phyloP scores from a whole-genome alignment of 1,284 basidiomycete genomes.

The Ustilago xerochloae region DNA sequence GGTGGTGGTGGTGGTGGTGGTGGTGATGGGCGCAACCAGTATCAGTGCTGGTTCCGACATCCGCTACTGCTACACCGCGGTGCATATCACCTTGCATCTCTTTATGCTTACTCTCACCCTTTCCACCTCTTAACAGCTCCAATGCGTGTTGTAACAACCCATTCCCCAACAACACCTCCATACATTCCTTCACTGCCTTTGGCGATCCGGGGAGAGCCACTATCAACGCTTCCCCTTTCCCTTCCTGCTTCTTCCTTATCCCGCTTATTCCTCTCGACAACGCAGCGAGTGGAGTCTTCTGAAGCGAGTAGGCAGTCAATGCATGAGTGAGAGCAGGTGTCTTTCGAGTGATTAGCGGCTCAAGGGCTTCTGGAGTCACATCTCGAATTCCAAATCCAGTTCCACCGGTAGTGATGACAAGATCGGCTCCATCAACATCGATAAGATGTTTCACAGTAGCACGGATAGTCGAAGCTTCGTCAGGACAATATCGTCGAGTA shows the following conservation, averaged over 20 bases:
- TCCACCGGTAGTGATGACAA: slow-evolving; percentile 79
- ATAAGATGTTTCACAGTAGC: slow-evolving; percentile 3
- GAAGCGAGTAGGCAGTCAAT: slow-evolving; percentile 76
- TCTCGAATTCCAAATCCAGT: slow-evolving; percentile 85
- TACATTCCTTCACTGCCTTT: slow-evolving; percentile 83
- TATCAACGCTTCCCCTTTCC: slow-evolving; percentile 73
- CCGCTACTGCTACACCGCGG: slow-evolving; percentile 1
- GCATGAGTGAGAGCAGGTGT: slow-evolving; percentile 84
- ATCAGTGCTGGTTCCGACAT: slow-evolving; percentile 17
- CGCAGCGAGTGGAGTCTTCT: slow-evolving; percentile 81
- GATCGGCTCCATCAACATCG: slow-evolving; percentile 18
- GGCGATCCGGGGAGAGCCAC: slow-evolving; percentile 84
- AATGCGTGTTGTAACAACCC: slow-evolving; percentile 77
- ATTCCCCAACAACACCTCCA: slow-evolving; percentile 74
- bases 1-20: slow-evolving; percentile 49
- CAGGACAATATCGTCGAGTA: slow-evolving; percentile 22
- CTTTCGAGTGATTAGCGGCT: slow-evolving; percentile 77
- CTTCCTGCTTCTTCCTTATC: slow-evolving; percentile 69
- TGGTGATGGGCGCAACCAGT: slow-evolving; percentile 30
- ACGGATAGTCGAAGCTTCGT: slow-evolving; percentile 26
- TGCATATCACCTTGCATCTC: slow-evolving; percentile 29
- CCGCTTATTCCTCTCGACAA: slow-evolving; percentile 84
- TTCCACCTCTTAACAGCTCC: slow-evolving; percentile 78
- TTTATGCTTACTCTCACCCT: slow-evolving; percentile 75
- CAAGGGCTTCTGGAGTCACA: slow-evolving; percentile 82